Conservation (phyloP, 1,284 basidiomycete species). For the Stereum hirsutum region DNA sequence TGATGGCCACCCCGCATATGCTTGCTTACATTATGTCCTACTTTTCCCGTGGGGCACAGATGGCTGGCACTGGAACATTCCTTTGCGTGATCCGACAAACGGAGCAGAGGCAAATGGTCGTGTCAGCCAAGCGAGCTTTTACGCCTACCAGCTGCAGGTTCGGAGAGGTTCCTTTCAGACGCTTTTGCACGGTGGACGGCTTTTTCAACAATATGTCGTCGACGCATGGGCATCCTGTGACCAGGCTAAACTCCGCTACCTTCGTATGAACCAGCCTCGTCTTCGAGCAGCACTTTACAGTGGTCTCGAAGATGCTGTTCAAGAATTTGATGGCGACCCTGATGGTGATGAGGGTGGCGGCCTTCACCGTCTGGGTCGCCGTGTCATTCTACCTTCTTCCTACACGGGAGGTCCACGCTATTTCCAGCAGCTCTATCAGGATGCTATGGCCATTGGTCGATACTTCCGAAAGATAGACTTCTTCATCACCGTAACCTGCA, state of each 20-base stretch:
- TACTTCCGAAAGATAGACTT: conserved; percentile 26
- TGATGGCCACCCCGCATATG: conserved; percentile 26
- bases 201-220: conserved; percentile 29
- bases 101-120: not conserved
- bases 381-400: conserved; percentile 30
- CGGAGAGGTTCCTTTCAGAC: conserved; percentile 17
- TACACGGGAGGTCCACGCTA: conserved; percentile 28
- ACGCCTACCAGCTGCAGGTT: conserved; percentile 23
- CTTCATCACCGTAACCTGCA: conserved; percentile 38
- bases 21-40: conserved; percentile 27
- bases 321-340: conserved; percentile 2
- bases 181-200: conserved; percentile 24
- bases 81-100: conserved; percentile 6
- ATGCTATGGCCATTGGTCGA: conserved; percentile 32
- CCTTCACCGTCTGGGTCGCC: no score
- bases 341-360: conserved; percentile 11
- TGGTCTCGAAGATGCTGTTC: conserved; percentile 25
- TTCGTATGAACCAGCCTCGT: conserved; percentile 24
- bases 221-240: conserved; percentile 23
- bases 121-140: conserved; percentile 20
- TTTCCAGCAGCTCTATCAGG: conserved; percentile 33
- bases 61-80: conserved; percentile 29
- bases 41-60: conserved; percentile 28
- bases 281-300: conserved; percentile 28
- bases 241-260: conserved; percentile 14